Evolutionary conservation across 1,284 basidiomycete species (phyloP).

Genomic region (Pterula multifida): DNA sequence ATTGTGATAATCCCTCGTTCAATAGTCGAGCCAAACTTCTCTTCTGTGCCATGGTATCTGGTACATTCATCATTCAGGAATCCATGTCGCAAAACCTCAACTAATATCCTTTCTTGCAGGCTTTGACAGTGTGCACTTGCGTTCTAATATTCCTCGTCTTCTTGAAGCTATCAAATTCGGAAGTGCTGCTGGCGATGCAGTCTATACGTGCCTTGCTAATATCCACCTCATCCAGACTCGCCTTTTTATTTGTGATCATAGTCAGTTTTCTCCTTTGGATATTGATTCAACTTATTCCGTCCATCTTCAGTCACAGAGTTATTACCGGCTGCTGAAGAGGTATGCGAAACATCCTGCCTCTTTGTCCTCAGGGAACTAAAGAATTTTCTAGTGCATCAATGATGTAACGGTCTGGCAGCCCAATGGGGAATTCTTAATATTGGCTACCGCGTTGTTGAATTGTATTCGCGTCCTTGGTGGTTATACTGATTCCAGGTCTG

Average conservation of each 20-base stretch:
- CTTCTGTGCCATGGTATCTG: constrained; percentile 50
- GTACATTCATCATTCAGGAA: too few species aligned
- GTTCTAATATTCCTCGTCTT: constrained; percentile 45
- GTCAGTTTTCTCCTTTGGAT: constrained; percentile 23
- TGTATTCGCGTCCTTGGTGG: constrained; percentile 53
- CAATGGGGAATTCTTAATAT: constrained; percentile 25
- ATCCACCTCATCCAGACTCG: constrained; percentile 40
- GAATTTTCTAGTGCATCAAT: constrained; percentile 31
- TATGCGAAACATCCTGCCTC: too few species aligned
- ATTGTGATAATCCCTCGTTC: neutral
- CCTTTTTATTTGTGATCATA: constrained; percentile 51
- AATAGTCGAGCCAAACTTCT: constrained; percentile 46
- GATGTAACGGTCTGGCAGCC: constrained; percentile 48
- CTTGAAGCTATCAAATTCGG: constrained; percentile 55
- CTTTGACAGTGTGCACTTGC: constrained; percentile 52
- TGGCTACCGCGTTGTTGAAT: constrained; percentile 35
- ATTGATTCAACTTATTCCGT: constrained; percentile 4
- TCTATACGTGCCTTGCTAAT: constrained; percentile 47
- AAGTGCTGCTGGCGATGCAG: constrained; percentile 52
- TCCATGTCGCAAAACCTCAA: neutral
- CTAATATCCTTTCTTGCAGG: constrained; percentile 12
- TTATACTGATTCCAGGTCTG: constrained; percentile 34
- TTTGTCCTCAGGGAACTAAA: constrained; percentile 1
- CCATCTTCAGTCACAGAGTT: constrained; percentile 40
- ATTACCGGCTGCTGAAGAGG: constrained; percentile 50